Conservation (phyloP, 2,329 filamentous ascomycete species). For the Chaetothyriales sp. region DNA sequence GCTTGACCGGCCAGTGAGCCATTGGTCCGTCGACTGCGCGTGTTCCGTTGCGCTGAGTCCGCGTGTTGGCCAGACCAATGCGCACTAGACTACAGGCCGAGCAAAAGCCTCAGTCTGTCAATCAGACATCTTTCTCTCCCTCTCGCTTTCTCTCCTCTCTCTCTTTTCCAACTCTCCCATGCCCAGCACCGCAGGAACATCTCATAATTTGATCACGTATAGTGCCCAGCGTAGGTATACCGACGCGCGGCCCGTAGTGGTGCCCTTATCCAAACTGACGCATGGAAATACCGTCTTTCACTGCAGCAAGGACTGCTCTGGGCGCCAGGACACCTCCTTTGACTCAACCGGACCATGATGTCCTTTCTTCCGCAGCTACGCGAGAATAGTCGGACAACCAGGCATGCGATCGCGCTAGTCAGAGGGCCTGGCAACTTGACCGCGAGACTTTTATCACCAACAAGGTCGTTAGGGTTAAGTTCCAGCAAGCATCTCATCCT, state of each 20-base stretch:
- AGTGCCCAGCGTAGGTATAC: constrained; percentile 39
- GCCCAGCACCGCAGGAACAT: constrained; percentile 36
- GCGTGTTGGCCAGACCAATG: not conserved
- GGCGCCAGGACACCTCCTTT: constrained; percentile 32
- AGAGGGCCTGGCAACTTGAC: constrained; percentile 51
- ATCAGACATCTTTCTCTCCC: not conserved
- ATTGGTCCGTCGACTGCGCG: not conserved
- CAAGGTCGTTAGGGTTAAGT: constrained; percentile 87
- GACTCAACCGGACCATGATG: constrained; percentile 23
- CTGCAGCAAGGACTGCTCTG: constrained; percentile 27
- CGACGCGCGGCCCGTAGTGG: constrained; percentile 29
- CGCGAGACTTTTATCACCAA: constrained; percentile 60
- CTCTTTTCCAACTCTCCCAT: constrained; percentile 22
- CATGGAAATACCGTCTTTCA: constrained; percentile 32
- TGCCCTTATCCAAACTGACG: constrained; percentile 26
- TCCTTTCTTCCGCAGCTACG: constrained; percentile 18
- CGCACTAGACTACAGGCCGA: not conserved
- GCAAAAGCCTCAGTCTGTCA: not conserved
- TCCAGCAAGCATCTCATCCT: constrained; percentile 55
- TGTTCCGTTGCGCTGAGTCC: not conserved
- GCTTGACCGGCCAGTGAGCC: constrained; percentile 15
- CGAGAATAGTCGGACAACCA: constrained; percentile 13
- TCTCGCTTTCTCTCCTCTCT: constrained; percentile 32
- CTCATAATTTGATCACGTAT: constrained; percentile 48
- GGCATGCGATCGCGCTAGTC: constrained; percentile 43